Percentiles rank a stretch among this genome's conserved stretches.
Conservation (phyloP, 1,284 basidiomycete genomes). For the Ceratobasidium sp. region DNA sequence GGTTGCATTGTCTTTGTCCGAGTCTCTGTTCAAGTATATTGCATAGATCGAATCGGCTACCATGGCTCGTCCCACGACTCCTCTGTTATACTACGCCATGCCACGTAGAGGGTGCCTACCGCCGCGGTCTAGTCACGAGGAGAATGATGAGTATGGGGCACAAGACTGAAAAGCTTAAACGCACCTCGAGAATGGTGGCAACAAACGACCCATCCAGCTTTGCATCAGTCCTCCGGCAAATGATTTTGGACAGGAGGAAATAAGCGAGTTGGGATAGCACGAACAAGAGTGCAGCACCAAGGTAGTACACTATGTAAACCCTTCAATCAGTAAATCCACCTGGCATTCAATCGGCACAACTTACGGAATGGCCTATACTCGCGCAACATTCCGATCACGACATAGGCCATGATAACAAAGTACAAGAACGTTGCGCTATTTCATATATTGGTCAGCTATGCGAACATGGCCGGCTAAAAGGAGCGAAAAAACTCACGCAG, state of each 20-base stretch:
- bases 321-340: background rate
- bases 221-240: constrained; percentile 69
- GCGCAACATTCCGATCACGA: constrained; percentile 72
- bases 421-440: constrained; percentile 70
- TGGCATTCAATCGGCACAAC: too few relatives aligned
- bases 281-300: constrained; percentile 71
- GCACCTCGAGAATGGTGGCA: constrained; percentile 70
- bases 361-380: constrained; percentile 72
- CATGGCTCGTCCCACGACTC: constrained; percentile 46
- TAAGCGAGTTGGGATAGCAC: constrained; percentile 77
- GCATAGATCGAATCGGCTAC: constrained; percentile 15
- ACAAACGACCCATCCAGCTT: constrained; percentile 84
- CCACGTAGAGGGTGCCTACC: constrained; percentile 73
- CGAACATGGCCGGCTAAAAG: constrained; percentile 13
- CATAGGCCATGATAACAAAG: constrained; percentile 74
- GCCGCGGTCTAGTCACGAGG: constrained; percentile 59
- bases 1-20: background rate
- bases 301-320: constrained; percentile 58
- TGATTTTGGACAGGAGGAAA: constrained; percentile 75
- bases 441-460: background rate
- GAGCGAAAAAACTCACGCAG: constrained; percentile 62
- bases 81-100: constrained; percentile 86
- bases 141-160: background rate
- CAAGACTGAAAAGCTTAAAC: background rate
- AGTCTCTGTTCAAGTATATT: too few relatives aligned